Evolutionary conservation across 2,329 filamentous ascomycete species (phyloP).

Genomic region (Hirsutella minnesotensis): DNA sequence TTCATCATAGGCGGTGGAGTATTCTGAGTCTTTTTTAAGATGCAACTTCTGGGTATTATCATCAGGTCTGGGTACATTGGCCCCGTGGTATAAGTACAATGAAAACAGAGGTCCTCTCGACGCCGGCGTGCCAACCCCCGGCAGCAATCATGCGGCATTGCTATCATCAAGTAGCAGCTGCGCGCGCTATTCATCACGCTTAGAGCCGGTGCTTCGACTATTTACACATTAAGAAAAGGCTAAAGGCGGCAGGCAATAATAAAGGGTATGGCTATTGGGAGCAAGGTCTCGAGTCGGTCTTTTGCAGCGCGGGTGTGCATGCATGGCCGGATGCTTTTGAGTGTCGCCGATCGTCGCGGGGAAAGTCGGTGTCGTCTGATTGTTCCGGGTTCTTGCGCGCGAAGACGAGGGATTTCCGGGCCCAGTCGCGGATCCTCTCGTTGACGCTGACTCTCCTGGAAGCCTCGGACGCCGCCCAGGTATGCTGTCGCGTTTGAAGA

Average conservation of each 20-base stretch:
- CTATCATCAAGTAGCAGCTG: not conserved
- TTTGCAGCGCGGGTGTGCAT: not conserved
- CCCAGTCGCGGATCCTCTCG: slow-evolving; percentile 21
- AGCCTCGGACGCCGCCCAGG: slow-evolving; percentile 15
- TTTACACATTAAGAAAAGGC: not conserved
- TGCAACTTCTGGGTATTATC: slow-evolving; percentile 1
- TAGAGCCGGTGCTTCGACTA: not conserved
- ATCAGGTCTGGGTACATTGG: not conserved
- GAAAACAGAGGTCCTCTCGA: not conserved
- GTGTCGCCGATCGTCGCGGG: slow-evolving; percentile 3
- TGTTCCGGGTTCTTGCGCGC: slow-evolving; percentile 12
- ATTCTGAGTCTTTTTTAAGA: slow-evolving; percentile 34
- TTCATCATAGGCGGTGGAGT: slow-evolving; percentile 98
- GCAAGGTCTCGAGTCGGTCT: not conserved
- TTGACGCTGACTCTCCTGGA: slow-evolving; percentile 18
- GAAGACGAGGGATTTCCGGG: slow-evolving; percentile 18
- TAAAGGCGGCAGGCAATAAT: not conserved
- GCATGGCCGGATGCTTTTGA: slow-evolving; percentile 2
- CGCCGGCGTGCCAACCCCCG: not conserved
- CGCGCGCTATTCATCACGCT: not conserved
- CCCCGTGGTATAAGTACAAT: not conserved
- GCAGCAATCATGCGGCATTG: not conserved
- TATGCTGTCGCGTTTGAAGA: slow-evolving; percentile 9
- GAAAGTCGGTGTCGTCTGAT: slow-evolving; percentile 11
- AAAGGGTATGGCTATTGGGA: not conserved